A percentile compares a stretch with the other conserved stretches of the same genome.
Conservation (phyloP, 2,329 filamentous ascomycete genomes). For the Fusarium duplospermum region DNA sequence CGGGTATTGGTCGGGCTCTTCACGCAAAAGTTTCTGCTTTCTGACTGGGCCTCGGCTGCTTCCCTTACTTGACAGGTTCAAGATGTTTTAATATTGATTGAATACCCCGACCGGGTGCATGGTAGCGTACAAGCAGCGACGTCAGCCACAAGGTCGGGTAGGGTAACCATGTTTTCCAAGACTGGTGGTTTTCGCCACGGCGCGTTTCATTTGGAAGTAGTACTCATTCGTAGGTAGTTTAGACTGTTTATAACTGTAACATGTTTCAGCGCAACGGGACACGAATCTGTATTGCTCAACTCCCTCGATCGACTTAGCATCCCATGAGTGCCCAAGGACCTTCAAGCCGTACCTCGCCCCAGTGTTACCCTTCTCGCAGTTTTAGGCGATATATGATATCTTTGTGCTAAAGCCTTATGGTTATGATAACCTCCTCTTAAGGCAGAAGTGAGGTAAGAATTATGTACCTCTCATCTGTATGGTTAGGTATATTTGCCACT, state of each 20-base stretch:
- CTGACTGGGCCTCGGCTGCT: constrained; percentile 34
- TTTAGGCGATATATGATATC: background rate
- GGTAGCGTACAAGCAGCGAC: constrained; percentile 40
- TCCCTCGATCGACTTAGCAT: background rate
- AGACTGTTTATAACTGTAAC: constrained; percentile 43
- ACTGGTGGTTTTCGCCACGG: constrained; percentile 40
- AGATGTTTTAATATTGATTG: constrained; percentile 39
- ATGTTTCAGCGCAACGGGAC: constrained; percentile 37
- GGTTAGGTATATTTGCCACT: background rate
- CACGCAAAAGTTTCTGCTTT: constrained; percentile 41
- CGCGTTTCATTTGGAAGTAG: constrained; percentile 43
- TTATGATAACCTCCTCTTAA: background rate
- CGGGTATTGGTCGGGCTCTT: constrained; percentile 24
- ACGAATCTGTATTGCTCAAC: constrained; percentile 22
- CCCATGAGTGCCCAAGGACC: background rate
- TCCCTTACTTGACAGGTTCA: constrained; percentile 38
- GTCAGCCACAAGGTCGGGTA: constrained; percentile 29
- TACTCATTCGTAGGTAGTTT: constrained; percentile 45
- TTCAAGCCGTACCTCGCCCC: background rate
- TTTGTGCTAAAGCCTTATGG: background rate
- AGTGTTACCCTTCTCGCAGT: background rate
- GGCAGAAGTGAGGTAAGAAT: background rate
- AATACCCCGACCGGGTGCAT: constrained; percentile 32
- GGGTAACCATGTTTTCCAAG: constrained; percentile 32
- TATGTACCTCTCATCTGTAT: background rate